Conservation (phyloP, 2,329 filamentous ascomycete genomes). For the Aspergillus sp. region DNA sequence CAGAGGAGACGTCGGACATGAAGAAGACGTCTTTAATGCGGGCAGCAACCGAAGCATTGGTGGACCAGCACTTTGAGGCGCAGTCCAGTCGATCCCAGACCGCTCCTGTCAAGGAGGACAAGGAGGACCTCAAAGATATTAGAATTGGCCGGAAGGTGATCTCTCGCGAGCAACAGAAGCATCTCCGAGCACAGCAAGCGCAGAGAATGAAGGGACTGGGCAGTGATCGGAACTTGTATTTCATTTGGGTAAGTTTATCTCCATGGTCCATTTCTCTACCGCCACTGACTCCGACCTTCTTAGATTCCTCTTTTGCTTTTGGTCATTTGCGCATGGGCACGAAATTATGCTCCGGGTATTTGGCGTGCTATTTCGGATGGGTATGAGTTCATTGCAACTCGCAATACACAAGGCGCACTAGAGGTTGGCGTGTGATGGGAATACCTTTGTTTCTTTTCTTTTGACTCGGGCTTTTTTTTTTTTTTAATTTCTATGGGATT, state of each 20-base stretch:
- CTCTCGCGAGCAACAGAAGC: slow-evolving; percentile 41
- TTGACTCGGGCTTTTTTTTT: background rate
- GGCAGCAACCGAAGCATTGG: slow-evolving; percentile 38
- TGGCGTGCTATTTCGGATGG: slow-evolving; percentile 33
- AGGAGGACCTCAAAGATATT: slow-evolving; percentile 35
- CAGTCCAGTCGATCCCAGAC: slow-evolving; percentile 19
- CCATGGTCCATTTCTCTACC: background rate
- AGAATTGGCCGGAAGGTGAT: slow-evolving; percentile 38
- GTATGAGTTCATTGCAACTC: slow-evolving; percentile 33
- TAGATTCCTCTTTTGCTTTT: slow-evolving; percentile 43
- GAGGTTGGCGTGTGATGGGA: slow-evolving; percentile 22
- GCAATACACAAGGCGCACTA: slow-evolving; percentile 28
- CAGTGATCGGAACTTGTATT: slow-evolving; percentile 48
- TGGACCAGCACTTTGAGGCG: slow-evolving; percentile 40
- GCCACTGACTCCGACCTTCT: slow-evolving; percentile 13
- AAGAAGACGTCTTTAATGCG: slow-evolving; percentile 39
- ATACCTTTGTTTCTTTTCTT: slow-evolving; percentile 8
- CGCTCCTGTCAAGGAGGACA: slow-evolving; percentile 17
- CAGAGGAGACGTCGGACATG: slow-evolving; percentile 31
- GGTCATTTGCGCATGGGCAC: slow-evolving; percentile 40
- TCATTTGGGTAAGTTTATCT: slow-evolving; percentile 44
- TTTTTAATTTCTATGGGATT: background rate
- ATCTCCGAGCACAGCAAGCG: slow-evolving; percentile 41
- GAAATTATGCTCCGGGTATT: slow-evolving; percentile 37
- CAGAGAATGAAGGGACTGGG: slow-evolving; percentile 43